Base-by-base conservation (phyloP, 2,329 filamentous ascomycete genomes). In the Alternaria novae-zelandiae region DNA sequence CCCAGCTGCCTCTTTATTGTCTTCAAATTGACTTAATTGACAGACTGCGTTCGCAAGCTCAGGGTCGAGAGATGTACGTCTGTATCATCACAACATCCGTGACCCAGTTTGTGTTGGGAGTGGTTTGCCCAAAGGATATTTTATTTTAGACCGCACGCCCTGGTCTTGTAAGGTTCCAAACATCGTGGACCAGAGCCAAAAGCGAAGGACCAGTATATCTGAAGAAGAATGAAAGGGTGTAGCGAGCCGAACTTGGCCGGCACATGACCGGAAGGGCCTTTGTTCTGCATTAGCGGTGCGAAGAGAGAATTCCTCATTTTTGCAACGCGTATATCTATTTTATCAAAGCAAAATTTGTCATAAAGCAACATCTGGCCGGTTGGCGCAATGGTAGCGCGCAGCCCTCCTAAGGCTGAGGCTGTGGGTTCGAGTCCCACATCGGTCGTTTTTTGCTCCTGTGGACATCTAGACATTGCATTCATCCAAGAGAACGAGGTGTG, bases 371-470 rank as follows among this genome's bases (percentile, higher is more conserved):
- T 62, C 57, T 61, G 74, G 74, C 74, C 71, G 71, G 74, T 70
- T 78, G 75, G 76, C 76, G 76, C 76, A 78, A 78, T 78, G 76
- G 76, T 78, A 78, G 76, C 76, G 76, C 76, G 76, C 74, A 73
- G 75, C 74, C 76, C 76, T 78, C 76, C 76, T 78, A 78, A 78
- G 76, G 74, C 75, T 72, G 73, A 78, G 76, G 76, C 68, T 78
- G 76, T 73, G 70, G 69, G 76, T 78, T 78, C 76, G 76, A 78
- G 76, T 78, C 76, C 70, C 71, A 73, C 73, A 68, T 76, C 71
- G 73, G 75, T 78, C 76, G 75, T 28, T 61, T 53, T 54, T 64
- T 68, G 36, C n/a, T 11, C 15, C 0, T 3, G 15, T 3, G 9
- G 8, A 6, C 9, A 8, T 17, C 4, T 3, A 5, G 3, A 41